phyloP scores from a whole-genome alignment of 2,329 filamentous ascomycete genomes.

The Alternaria triticina region DNA sequence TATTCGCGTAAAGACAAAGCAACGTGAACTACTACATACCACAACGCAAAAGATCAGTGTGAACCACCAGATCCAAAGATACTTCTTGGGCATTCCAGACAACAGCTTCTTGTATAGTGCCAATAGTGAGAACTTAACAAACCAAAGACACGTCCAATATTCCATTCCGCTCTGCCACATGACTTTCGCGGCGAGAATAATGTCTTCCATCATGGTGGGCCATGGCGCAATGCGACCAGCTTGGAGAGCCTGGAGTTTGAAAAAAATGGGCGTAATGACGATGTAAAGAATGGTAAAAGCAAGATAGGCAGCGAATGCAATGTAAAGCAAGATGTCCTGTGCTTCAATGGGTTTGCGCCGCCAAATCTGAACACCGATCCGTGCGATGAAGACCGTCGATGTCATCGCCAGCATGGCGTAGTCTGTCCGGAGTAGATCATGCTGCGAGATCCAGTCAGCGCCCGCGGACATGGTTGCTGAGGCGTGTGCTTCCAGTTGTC shows the following conservation, averaged over 20 bases:
- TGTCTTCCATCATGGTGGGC: conserved; percentile 39
- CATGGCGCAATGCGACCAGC: conserved; percentile 32
- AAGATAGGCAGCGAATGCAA: conserved; percentile 39
- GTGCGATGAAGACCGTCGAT: conserved; percentile 23
- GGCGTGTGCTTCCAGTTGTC: not conserved
- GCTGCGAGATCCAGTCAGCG: conserved; percentile 20
- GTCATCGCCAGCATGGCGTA: conserved; percentile 25
- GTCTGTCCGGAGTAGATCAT: conserved; percentile 17
- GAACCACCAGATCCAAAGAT: conserved; percentile 48
- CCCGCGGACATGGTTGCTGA: conserved; percentile 18
- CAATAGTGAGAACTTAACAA: conserved; percentile 51
- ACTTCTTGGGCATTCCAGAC: conserved; percentile 34
- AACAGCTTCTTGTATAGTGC: conserved; percentile 50
- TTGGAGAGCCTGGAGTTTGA: conserved; percentile 34
- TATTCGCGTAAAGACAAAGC: not conserved
- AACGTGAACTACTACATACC: conserved; percentile 26
- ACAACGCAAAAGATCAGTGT: conserved; percentile 44
- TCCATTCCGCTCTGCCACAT: conserved; percentile 50
- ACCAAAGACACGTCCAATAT: conserved; percentile 51
- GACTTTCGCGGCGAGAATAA: conserved; percentile 40
- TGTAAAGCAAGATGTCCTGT: conserved; percentile 29
- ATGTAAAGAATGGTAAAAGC: conserved; percentile 41
- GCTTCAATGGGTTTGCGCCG: conserved; percentile 10
- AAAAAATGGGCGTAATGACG: conserved; percentile 44
- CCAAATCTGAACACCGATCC: conserved; percentile 16